Base-by-base conservation (phyloP, 2,329 filamentous ascomycete species). In the Phaeosphaeria sp. region DNA sequence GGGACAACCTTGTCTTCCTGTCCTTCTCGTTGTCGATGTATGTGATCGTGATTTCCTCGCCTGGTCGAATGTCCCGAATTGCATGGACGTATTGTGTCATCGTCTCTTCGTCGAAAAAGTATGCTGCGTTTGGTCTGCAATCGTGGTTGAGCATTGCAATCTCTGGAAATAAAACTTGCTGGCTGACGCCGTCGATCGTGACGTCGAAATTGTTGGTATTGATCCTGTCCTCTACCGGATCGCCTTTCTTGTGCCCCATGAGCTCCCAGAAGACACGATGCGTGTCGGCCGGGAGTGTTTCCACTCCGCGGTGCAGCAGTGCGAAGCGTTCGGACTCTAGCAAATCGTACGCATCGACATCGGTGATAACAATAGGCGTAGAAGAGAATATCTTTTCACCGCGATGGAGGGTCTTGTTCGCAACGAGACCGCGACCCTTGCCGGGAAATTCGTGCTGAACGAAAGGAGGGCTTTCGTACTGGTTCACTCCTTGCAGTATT, bases 21-120 rank as follows among this genome's bases (percentile, higher is more conserved):
- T 59, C 53, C 18, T 67, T 62, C 52, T 79, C 74, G 43, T 77
- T 74, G 59, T 78, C 74, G 22, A 79, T 73, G 56, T 80, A 81
- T 5, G 78, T 78, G 53, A 80, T 79, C 0, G 74, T 79, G 39
- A 81, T 77, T 55, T 81, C 79, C 55, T 79, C 73, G 49, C 77
- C 77, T 0, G 74, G 67, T 24, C 67, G 60, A 47, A 79, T 78
- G n/a, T 72, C 69, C 30, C 74, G 65, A 15, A 75, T 73, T 1
- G 77, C 78, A 45, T 79, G 74, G 6, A 80, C 75, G 53, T 76
- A 72, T 51, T 80, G 78, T 15, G 73, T 76, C 47, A 81, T 55
- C 9, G 70, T 74, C 18, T 71, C 53, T 21, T 71, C 66, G 56
- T 80, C 78, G 49, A 76, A 75, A 60, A 78, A 78, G 56, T 79